Evolutionary conservation across 768 basidiomycete species (phyloP).

Genomic region (Lentinula raphanica): DNA sequence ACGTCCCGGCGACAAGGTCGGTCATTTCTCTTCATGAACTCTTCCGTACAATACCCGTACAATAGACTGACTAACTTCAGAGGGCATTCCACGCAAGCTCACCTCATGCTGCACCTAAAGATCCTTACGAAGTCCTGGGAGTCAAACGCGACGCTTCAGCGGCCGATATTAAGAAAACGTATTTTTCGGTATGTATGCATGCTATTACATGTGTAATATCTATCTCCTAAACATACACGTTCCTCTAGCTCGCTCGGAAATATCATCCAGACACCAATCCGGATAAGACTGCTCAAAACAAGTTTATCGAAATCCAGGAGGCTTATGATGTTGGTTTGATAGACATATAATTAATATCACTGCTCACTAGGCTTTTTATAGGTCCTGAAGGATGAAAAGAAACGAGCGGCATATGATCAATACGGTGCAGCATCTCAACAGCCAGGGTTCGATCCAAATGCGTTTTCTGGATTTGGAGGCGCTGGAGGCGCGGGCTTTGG

Average conservation of each 20-base stretch:
- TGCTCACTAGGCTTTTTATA: constrained; percentile 28
- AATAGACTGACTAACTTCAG: constrained; percentile 37
- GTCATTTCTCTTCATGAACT: constrained; percentile 11
- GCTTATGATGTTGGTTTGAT: constrained; percentile 79
- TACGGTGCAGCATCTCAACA: constrained; percentile 92
- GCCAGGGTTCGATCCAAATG: constrained; percentile 89
- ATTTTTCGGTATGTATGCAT: constrained; percentile 73
- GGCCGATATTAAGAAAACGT: constrained; percentile 94
- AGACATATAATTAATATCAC: constrained; percentile 3
- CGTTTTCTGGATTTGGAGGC: constrained; percentile 59
- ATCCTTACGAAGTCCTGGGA: constrained; percentile 90
- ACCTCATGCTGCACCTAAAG: constrained; percentile 53
- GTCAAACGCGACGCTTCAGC: constrained; percentile 76
- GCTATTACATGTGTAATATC: not conserved
- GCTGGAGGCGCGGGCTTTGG: constrained; percentile 50
- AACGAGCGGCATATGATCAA: constrained; percentile 84
- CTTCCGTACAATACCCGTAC: constrained; percentile 1
- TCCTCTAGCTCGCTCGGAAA: constrained; percentile 84
- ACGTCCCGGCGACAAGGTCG: constrained; percentile 37
- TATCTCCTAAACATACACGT: not conserved
- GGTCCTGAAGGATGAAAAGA: constrained; percentile 93
- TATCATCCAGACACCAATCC: constrained; percentile 98
- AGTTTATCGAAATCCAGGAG: constrained; percentile 93
- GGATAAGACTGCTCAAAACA: constrained; percentile 83
- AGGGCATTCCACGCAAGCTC: constrained; percentile 72